These are phyloP conservation scores for Candida alai DNA, from an alignment of 805 yeast species.

Conservation along the genomic window DNA sequence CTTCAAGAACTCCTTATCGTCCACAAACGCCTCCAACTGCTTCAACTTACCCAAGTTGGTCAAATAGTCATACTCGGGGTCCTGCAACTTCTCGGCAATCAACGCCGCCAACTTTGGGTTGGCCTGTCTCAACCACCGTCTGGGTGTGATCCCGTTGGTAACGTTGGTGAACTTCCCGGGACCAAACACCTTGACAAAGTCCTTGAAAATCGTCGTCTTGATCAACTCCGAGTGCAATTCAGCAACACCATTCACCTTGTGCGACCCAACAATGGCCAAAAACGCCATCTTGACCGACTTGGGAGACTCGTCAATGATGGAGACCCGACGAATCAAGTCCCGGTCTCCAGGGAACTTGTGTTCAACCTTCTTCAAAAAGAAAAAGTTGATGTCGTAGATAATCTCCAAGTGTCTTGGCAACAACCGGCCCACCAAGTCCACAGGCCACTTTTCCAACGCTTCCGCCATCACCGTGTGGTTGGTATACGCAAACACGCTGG, in stretches of 20 bases:
- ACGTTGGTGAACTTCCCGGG: constrained; percentile 82
- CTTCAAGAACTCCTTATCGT: constrained; percentile 63
- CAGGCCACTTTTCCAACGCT: constrained; percentile 95
- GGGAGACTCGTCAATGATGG: constrained; percentile 73
- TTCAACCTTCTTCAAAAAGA: constrained; percentile 74
- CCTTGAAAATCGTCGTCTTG: constrained; percentile 84
- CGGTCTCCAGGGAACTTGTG: constrained; percentile 71
- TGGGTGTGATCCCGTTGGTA: constrained; percentile 92
- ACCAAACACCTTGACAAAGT: constrained; percentile 82
- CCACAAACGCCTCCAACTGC: constrained; percentile 58
- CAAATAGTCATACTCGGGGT: constrained; percentile 60
- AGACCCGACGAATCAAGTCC: constrained; percentile 63
- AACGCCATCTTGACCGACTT: constrained; percentile 91
- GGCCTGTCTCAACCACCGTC: constrained; percentile 95
- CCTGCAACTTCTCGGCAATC: constrained; percentile 67
- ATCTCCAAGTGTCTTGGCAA: constrained; percentile 91
- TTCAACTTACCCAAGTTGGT: constrained; percentile 66
- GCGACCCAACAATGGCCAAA: constrained; percentile 88
- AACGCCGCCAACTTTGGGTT: constrained; percentile 76
- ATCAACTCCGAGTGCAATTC: constrained; percentile 90
- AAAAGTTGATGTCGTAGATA: constrained; percentile 78
- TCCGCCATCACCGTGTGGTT: constrained; percentile 94
- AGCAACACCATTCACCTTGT: constrained; percentile 93
- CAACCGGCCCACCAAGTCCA: constrained; percentile 69
- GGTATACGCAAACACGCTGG: constrained; percentile 81